phyloP scores from a whole-genome alignment of 2,329 filamentous ascomycete species.

The Ustulina deusta region DNA sequence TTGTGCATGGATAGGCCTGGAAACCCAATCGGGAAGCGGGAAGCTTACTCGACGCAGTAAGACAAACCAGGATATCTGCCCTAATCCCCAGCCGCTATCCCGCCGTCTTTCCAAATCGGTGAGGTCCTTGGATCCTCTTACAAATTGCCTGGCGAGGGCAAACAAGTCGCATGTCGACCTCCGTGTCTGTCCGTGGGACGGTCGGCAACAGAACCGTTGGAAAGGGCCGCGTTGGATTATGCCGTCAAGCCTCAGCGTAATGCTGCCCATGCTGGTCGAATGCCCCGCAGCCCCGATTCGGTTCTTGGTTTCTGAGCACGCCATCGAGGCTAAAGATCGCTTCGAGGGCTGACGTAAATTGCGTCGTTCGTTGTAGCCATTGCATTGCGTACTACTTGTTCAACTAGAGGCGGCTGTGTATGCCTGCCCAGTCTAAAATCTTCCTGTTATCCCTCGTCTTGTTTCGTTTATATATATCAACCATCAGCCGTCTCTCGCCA shows the following conservation, averaged over 20 bases:
- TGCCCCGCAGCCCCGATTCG: slow-evolving; percentile 29
- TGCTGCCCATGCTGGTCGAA: slow-evolving; percentile 1
- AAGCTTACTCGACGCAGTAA: slow-evolving; percentile 31
- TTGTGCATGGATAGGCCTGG: no score
- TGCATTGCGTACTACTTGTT: slow-evolving; percentile 15
- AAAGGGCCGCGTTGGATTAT: slow-evolving; percentile 12
- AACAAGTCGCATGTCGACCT: no score
- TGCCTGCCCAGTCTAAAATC: not conserved
- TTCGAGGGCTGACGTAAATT: slow-evolving; percentile 32
- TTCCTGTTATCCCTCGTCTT: not conserved
- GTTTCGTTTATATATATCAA: slow-evolving; percentile 19
- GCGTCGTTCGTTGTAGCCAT: slow-evolving; percentile 18
- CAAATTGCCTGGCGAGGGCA: slow-evolving; percentile 6
- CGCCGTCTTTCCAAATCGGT: slow-evolving; percentile 30
- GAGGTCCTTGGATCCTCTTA: slow-evolving; percentile 20
- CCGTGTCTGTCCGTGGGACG: no score
- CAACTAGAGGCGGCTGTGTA: slow-evolving; percentile 9
- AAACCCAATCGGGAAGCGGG: slow-evolving; percentile 26
- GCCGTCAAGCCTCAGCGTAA: slow-evolving; percentile 12
- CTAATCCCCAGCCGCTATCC: slow-evolving; percentile 14
- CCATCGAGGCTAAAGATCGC: slow-evolving; percentile 48
- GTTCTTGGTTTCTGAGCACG: slow-evolving; percentile 47
- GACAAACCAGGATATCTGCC: slow-evolving; percentile 14
- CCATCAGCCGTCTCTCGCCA: not conserved
- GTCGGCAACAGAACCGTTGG: slow-evolving; percentile 2